Conservation (phyloP, 2,329 filamentous ascomycete species). For the Atkinsonella hypoxylon region DNA sequence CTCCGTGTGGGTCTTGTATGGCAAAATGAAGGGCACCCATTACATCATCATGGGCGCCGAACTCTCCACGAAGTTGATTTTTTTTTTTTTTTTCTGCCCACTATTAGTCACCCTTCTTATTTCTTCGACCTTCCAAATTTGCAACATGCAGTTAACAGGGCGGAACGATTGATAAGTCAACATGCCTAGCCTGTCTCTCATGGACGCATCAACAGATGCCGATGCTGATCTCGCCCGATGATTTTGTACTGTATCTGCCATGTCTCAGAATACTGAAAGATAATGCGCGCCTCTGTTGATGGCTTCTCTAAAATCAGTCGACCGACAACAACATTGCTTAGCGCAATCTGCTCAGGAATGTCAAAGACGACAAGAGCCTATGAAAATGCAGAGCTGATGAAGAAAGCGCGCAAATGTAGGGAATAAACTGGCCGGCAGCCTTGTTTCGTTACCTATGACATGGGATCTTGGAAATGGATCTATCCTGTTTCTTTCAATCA, state of each 20-base stretch:
- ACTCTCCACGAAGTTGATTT: not conserved
- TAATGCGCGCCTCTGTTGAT: not conserved
- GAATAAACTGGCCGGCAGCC: not conserved
- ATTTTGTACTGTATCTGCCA: not conserved
- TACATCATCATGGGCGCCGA: constrained; percentile 1
- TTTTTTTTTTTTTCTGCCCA: not conserved
- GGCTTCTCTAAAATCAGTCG: not conserved
- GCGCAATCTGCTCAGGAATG: too few relatives aligned
- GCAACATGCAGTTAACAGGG: not conserved
- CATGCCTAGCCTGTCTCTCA: not conserved
- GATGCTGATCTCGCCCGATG: not conserved
- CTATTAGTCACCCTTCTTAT: too few relatives aligned
- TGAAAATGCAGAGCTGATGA: not conserved
- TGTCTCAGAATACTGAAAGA: not conserved
- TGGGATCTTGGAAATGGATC: not conserved
- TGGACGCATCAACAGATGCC: not conserved
- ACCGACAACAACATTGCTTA: too few relatives aligned
- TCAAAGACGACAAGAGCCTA: not conserved
- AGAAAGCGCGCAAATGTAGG: not conserved
- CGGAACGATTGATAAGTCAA: not conserved
- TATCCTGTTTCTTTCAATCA: too few relatives aligned
- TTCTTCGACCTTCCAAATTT: not conserved
- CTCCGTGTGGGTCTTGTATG: not conserved
- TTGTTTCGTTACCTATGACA: not conserved
- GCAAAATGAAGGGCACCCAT: not conserved